Conservation (phyloP, 176 grass and related monocot species). For the Hsuehochloa calcarea region DNA sequence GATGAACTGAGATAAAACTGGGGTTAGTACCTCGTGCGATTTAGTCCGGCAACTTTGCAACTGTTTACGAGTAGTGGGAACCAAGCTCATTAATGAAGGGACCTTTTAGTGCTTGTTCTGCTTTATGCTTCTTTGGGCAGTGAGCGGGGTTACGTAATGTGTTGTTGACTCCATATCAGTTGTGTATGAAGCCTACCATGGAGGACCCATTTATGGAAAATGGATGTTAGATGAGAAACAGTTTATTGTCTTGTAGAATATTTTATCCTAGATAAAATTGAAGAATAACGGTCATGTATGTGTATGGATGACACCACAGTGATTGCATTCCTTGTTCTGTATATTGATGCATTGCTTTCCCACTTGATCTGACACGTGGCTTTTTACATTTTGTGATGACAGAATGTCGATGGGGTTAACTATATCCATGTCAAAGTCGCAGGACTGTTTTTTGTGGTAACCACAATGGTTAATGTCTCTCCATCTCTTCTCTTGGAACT, state of each 20-base stretch:
- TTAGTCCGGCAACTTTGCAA: conserved; percentile 5
- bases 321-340: neutral
- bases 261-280: neutral
- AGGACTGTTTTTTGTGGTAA: conserved; percentile 93
- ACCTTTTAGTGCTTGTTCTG: neutral
- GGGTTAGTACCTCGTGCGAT: neutral
- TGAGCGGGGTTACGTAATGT: neutral
- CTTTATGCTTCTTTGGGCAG: neutral
- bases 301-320: neutral
- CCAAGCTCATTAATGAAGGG: neutral
- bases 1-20: neutral
- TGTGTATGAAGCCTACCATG: neutral
- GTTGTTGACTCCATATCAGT: neutral
- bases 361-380: neutral
- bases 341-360: conserved; percentile 11
- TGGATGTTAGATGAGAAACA: neutral
- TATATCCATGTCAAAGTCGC: conserved; percentile 98
- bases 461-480: conserved; percentile 90
- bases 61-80: neutral
- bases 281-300: neutral
- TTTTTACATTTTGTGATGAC: conserved; percentile 30
- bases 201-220: neutral
- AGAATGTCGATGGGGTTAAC: conserved; percentile 98
- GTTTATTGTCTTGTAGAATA: neutral
- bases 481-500: conserved; percentile 97